phyloP scores from a whole-genome alignment of 1,139 yeast species.

The Waltiozyma sp. region DNA sequence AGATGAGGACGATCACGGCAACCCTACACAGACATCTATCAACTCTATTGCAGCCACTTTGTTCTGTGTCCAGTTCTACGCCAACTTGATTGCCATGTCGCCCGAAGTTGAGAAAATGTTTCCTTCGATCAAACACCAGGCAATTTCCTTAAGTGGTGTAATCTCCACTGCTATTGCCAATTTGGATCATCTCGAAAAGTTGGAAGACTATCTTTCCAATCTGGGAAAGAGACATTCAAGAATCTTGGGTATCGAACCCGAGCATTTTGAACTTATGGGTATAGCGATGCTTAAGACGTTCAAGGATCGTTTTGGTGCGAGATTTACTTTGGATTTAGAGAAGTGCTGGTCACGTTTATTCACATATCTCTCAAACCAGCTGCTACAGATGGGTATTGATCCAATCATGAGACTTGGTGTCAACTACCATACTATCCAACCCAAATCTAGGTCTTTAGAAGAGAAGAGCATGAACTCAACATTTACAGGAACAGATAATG shows the following conservation, averaged over 20 bases:
- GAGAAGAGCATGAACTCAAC: neutral
- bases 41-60: slow-evolving; percentile 18
- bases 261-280: slow-evolving; percentile 70
- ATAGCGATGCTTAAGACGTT: slow-evolving; percentile 66
- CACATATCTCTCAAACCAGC: slow-evolving; percentile 48
- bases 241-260: slow-evolving; percentile 63
- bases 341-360: slow-evolving; percentile 62
- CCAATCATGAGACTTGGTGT: slow-evolving; percentile 30
- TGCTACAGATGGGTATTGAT: slow-evolving; percentile 56
- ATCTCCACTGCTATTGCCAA: slow-evolving; percentile 46
- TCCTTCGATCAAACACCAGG: slow-evolving; percentile 61
- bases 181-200: slow-evolving; percentile 29
- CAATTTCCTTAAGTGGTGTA: slow-evolving; percentile 75
- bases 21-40: slow-evolving; percentile 2
- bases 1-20: slow-evolving; percentile 17
- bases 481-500: neutral
- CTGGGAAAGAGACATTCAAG: slow-evolving; percentile 71
- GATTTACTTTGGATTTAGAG: slow-evolving; percentile 36
- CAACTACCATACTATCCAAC: neutral
- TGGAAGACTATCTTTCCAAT: slow-evolving; percentile 51
- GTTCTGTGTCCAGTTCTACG: slow-evolving; percentile 53
- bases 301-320: slow-evolving; percentile 49
- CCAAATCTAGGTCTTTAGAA: neutral
- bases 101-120: slow-evolving; percentile 43
- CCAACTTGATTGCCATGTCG: slow-evolving; percentile 44